Conservation (phyloP, 2,329 filamentous ascomycete genomes). For the Fusarium fracticaudum region DNA sequence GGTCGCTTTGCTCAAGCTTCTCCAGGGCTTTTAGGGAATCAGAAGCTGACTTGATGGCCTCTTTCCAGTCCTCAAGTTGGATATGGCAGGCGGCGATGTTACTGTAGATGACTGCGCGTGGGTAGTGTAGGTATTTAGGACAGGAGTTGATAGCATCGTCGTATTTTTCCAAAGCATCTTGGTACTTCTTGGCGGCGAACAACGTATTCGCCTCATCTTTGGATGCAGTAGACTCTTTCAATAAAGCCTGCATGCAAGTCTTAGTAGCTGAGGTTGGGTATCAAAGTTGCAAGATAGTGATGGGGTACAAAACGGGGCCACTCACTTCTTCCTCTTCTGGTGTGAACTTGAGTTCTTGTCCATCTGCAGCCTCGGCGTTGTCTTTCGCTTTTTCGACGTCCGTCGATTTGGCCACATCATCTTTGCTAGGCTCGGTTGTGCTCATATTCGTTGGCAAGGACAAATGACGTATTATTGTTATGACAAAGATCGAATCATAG, state of each 20-base stretch:
- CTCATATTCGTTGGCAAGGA: slow-evolving; percentile 1
- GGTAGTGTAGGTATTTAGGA: slow-evolving; percentile 87
- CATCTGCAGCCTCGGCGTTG: slow-evolving; percentile 10
- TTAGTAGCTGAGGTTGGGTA: background rate
- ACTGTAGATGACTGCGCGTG: slow-evolving; percentile 84
- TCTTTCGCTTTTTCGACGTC: background rate
- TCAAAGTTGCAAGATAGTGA: background rate
- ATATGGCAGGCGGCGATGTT: slow-evolving; percentile 92
- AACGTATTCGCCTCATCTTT: slow-evolving; percentile 82
- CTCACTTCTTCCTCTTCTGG: slow-evolving; percentile 67
- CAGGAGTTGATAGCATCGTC: slow-evolving; percentile 81
- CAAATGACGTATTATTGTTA: background rate
- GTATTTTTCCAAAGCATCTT: slow-evolving; percentile 83
- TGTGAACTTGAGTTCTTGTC: slow-evolving; percentile 54
- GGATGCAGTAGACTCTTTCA: slow-evolving; percentile 75
- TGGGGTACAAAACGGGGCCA: background rate
- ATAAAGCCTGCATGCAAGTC: slow-evolving; percentile 63
- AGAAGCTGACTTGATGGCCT: slow-evolving; percentile 78
- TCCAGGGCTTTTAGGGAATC: slow-evolving; percentile 78
- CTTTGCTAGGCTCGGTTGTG: background rate
- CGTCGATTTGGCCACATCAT: background rate
- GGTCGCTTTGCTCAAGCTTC: slow-evolving; percentile 58
- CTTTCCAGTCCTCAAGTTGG: slow-evolving; percentile 86
- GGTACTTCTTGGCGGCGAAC: slow-evolving; percentile 78
- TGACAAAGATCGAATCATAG: background rate